Conservation (phyloP, 805 yeast genomes). For the Lipomyces yamanashiensis region DNA sequence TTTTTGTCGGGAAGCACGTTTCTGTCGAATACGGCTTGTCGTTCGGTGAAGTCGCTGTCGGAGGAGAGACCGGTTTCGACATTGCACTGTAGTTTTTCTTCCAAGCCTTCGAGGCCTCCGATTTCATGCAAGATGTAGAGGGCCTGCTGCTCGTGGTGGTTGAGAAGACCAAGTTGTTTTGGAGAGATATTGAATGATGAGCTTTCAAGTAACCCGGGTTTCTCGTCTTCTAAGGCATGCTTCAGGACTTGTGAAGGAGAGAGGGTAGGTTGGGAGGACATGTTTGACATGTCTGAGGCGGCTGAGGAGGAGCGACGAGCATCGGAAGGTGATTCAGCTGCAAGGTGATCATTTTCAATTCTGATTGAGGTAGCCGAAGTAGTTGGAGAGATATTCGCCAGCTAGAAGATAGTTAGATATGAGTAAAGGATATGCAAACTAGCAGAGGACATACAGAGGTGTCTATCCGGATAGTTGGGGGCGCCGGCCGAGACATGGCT, state of each 20-base stretch:
- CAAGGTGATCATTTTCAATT: background rate
- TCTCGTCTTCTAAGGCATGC: constrained; percentile 24
- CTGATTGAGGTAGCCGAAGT: constrained; percentile 2
- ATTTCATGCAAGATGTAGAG: constrained; percentile 45
- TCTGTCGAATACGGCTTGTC: constrained; percentile 63
- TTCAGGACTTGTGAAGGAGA: constrained; percentile 26
- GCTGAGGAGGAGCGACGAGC: constrained; percentile 12
- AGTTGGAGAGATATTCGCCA: constrained; percentile 3
- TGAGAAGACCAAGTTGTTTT: constrained; percentile 32
- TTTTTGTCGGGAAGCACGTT: constrained; percentile 74
- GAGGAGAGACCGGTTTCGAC: constrained; percentile 42
- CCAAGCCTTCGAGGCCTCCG: constrained; percentile 47
- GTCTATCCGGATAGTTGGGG: constrained; percentile 32
- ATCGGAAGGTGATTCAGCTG: constrained; percentile 7
- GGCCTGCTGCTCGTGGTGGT: constrained; percentile 48
- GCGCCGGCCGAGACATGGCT: constrained; percentile 22
- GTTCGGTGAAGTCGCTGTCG: constrained; percentile 37
- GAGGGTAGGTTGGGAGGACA: constrained; percentile 26
- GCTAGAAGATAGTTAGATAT: background rate
- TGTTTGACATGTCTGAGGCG: constrained; percentile 11
- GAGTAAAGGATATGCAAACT: background rate
- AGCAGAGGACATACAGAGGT: constrained; percentile 20
- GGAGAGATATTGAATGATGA: constrained; percentile 37
- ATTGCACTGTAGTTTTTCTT: constrained; percentile 43
- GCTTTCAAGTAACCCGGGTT: constrained; percentile 16